Evolutionary conservation across 768 basidiomycete species (phyloP), one percentile per base, ranked within the genome.

Genomic region (Mycena galericulata): DNA sequence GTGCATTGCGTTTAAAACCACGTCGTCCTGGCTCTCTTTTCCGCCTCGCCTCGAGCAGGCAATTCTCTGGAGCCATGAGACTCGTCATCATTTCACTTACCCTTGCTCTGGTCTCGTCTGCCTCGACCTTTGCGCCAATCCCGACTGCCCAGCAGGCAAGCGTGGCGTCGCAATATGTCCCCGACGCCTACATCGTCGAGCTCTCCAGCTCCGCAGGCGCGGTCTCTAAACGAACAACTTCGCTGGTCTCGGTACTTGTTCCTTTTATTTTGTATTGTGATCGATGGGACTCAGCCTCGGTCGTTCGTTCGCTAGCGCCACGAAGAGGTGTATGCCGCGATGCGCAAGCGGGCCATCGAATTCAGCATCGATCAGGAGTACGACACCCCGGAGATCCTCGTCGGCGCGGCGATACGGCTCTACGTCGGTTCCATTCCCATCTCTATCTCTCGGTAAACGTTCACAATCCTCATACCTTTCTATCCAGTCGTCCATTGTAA

Each of bases 381-480:
- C 76, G 76, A 83, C 53, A 70, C 79, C 1, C 77, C 79, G 4
- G 79, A 75, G 3, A 66, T 86, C 5, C 82, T 86, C 72, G 65
- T 82, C 27, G 85, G 85, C 9, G 84, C 82, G 20, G 77, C 82
- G 20, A 74, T 85, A 54, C 76, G 78, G 15, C 67, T 85, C 24
- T 38, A 67, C 55, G 80, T 78, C 47, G 49, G 73, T 77, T n/a
- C n/a, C n/a, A n/a, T n/a, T n/a, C n/a, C n/a, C n/a, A n/a, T n/a
- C 67, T 9, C n/a, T 18, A 45, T 30, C 1, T 6, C 36, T n/a
- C 9, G 12, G 38, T 4, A 12, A 29, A 15, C 9, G 20, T n/a
- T 11, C n/a, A 54, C 26, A 14, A 15, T 46, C 46, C 32, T 65
- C 26, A 32, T 43, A 34, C 27, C 56, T 22, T 36, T 22, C 2